Evolutionary conservation across 208 protist genomes (phyloP).

Genomic region (Trypanosoma rangeli): DNA sequence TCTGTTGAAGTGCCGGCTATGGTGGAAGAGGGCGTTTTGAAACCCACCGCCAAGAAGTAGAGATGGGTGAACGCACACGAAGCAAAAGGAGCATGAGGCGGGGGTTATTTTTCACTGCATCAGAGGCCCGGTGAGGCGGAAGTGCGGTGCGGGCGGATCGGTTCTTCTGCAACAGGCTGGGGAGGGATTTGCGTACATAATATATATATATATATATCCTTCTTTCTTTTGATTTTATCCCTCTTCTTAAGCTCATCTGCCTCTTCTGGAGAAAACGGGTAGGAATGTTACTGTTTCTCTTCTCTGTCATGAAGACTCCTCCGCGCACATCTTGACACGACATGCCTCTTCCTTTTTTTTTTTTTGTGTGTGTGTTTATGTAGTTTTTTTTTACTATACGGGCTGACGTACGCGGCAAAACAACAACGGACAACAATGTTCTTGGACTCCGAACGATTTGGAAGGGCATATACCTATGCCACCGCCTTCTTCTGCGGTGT

Average conservation of each 20-base stretch:
- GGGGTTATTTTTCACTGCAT: no score
- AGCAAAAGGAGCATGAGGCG: not conserved
- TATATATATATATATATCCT: not conserved
- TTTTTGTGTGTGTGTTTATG: not conserved
- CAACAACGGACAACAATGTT: not conserved
- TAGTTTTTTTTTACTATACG: not conserved
- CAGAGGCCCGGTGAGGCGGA: not conserved
- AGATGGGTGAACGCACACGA: not conserved
- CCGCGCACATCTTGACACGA: not conserved
- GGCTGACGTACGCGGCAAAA: not conserved
- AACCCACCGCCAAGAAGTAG: constrained; percentile 31
- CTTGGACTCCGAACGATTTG: not conserved
- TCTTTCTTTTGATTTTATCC: not conserved
- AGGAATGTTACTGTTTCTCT: not conserved
- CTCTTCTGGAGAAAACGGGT: not conserved
- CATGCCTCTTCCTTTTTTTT: constrained; percentile 22
- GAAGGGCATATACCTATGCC: constrained; percentile 55
- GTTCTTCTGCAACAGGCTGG: not conserved
- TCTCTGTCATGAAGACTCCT: not conserved
- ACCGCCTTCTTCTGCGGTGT: constrained; percentile 69
- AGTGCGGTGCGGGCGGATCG: not conserved
- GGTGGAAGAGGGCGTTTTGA: constrained; percentile 86
- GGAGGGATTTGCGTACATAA: not conserved
- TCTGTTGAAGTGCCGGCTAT: constrained; percentile 97
- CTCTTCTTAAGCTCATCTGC: not conserved